Base-by-base conservation (phyloP, 441 rosid genomes). In the Adansonia madagascariensis region DNA sequence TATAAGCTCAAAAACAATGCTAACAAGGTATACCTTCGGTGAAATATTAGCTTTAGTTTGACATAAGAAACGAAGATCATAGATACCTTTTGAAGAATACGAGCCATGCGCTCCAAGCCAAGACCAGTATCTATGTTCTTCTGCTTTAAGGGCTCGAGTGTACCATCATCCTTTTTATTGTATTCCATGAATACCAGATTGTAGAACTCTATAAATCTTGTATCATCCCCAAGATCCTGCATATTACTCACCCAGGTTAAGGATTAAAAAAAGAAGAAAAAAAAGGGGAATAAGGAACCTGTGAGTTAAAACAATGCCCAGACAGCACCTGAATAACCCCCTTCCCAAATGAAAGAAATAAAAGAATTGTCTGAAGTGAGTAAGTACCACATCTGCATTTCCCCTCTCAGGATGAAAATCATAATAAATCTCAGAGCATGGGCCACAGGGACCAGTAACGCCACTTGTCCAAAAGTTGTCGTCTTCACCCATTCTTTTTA, bases 401-500 rank as follows among this genome's bases (percentile, higher is more conserved):
- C 99, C 98, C 83, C 85, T 89, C 83, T 93, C 98, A 6, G 98
- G 97, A 83, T 84, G 83, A 82, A 95, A 93, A 80, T 95, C 98
- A 82, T 92, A 95, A 74, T 95, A 95, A 63, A 95, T 86, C 85
- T 95, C 99, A 8, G 99, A 93, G 89, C 98, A 93, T 39, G 98
- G 99, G 69, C 97, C 99, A 83, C 99, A 95, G 71, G 99, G 99
- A 67, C 99, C 97, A 61, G 99, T 92, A 41, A 84, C 80, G 69
- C 98, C 99, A 82, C 99, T 92, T 44, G 84, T 91, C 99, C 99
- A 95, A 83, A 95, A 95, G 87, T 93, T 95, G 81, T 92, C 97
- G 15, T 89, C 99, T 84, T 84, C 90, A 46, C 97, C 98, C 99
- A 93, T 89, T 82, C 94, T 91, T 89, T 90, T 90, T 71, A 95